Evolutionary conservation across 306 rosid genomes (phyloP), one percentile per base, ranked within the genome.

Genomic region (Rosa lucieae): DNA sequence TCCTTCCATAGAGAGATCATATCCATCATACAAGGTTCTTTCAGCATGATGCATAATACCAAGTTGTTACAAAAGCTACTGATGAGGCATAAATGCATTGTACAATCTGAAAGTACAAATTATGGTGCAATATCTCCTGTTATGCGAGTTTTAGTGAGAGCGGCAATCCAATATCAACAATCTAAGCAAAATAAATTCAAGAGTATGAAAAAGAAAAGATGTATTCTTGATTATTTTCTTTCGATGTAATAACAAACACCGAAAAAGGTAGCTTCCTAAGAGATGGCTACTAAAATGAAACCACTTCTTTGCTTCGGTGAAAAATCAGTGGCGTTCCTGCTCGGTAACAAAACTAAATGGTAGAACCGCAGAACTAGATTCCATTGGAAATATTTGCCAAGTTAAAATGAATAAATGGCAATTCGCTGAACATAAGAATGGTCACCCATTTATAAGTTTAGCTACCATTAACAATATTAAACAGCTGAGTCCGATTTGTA

Each of bases 401-500:
- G 58, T 43, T n/a, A 61, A 79, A 29, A 81, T 62, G 77, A 82
- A 79, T 71, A 65, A 59, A 70, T 35, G 88, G 81, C 67, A 73
- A 23, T 78, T 32, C 73, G 63, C 67, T 73, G 78, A 76, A 74
- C 65, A n/a, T 77, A 67, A 43, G 70, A 21, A 13, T 20, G 53
- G 48, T 23, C 66, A 65, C 44, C 61, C 75, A 11, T 46, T 67
- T 51, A 29, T 11, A 71, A 35, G 74, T 10, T 39, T n/a, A 52
- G 35, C 23, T 74, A 56, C 59, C 68, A 11, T 53, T 68, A 43
- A n/a, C 10, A 10, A 32, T 10, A 40, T 75, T 76, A 56, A 11
- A 75, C n/a, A 3, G 71, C 47, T 20, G 83, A 78, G 67, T 81
- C 81, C 58, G 77, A 49, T 74, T 81, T 61, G 87, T 85, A 90